Conservation (phyloP, 176 grass and related monocot species). For the Carex scoparia region DNA sequence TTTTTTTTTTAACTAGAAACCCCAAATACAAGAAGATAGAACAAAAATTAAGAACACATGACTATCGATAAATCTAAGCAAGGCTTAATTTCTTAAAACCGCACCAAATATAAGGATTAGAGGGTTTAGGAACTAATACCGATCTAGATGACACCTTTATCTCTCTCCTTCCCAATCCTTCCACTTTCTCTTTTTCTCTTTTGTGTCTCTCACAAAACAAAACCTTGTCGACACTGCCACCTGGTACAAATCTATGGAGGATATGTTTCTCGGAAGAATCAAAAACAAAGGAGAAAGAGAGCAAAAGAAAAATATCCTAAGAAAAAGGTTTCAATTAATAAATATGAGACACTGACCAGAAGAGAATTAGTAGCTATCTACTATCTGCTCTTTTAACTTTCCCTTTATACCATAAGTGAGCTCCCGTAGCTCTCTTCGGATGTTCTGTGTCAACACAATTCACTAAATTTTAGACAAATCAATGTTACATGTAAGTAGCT, state of each 20-base stretch:
- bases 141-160: not conserved
- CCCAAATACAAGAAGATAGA: not conserved
- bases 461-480: not conserved
- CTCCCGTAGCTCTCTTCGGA: not conserved
- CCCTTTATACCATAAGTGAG: not conserved
- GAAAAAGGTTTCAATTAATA: not conserved
- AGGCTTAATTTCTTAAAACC: not conserved
- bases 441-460: conserved; percentile 2
- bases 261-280: conserved; percentile 4
- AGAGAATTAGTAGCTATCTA: conserved; percentile 17
- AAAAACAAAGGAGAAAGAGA: not conserved
- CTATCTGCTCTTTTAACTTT: not conserved
- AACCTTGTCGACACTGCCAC: not conserved
- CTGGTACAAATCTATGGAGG: not conserved
- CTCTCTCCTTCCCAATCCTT: not conserved
- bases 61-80: not conserved
- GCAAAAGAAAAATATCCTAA: not conserved
- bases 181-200: not conserved
- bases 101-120: not conserved
- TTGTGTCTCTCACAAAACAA: not conserved
- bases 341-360: not conserved
- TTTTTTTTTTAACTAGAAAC: not conserved
- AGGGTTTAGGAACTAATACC: conserved; percentile 13
- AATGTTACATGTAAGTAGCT: not conserved
- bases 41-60: not conserved